These are phyloP conservation scores for Saccharomycopsis guyanensis DNA, from an alignment of 805 yeast species.

Conservation along the genomic window DNA sequence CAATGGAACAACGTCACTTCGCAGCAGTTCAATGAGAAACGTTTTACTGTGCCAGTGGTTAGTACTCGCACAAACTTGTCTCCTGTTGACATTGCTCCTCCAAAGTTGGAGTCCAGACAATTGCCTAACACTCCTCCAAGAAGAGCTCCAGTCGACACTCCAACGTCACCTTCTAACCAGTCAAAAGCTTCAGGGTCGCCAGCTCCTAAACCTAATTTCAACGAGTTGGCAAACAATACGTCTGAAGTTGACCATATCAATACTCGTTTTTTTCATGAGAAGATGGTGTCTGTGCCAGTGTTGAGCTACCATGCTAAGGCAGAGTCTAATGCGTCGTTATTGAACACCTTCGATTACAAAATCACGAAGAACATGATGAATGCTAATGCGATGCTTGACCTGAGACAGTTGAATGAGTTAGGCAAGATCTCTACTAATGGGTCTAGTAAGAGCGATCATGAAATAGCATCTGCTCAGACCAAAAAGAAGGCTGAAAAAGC, in stretches of 20 bases:
- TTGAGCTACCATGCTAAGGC: not conserved
- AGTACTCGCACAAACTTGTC: not conserved
- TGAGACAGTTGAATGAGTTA: conserved; percentile 8
- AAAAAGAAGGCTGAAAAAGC: conserved; percentile 4
- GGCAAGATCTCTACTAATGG: not conserved
- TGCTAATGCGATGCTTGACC: conserved; percentile 12
- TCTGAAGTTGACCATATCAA: not conserved
- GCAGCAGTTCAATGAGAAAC: not conserved
- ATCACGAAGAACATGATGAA: conserved; percentile 2
- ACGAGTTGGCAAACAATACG: not conserved
- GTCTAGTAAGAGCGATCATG: not conserved
- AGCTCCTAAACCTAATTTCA: not conserved
- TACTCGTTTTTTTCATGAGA: not conserved
- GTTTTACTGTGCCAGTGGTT: not conserved
- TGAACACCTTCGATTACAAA: conserved; percentile 4
- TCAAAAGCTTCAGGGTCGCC: not conserved
- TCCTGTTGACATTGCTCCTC: not conserved
- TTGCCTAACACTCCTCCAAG: not conserved
- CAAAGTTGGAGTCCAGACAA: not conserved
- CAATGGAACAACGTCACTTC: not conserved
- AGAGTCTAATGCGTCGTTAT: not conserved
- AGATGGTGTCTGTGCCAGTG: conserved; percentile 3
- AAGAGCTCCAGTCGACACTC: not conserved
- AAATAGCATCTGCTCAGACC: not conserved
- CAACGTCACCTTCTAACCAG: not conserved